Percentiles rank a stretch among this genome's conserved stretches.
These are phyloP conservation scores for Arthrocladium fulminans DNA, from an alignment of 2,329 filamentous ascomycete genomes.

Conservation along the genomic window DNA sequence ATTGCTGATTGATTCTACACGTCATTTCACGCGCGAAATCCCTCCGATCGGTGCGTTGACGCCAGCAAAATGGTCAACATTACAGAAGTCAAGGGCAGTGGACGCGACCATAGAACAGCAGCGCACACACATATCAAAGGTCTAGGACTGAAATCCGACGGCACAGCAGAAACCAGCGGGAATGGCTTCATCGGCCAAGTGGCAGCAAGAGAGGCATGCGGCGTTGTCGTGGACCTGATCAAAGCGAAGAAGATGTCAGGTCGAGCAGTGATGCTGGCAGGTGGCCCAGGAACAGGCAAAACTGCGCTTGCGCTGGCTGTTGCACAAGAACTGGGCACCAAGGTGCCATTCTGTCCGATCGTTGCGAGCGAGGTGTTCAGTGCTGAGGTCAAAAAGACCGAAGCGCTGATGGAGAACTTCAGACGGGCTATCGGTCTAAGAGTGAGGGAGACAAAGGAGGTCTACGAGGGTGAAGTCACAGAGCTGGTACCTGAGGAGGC, in stretches of 20 bases:
- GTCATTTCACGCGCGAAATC: not conserved
- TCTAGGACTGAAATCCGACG: slow-evolving; percentile 76
- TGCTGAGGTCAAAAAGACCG: slow-evolving; percentile 98
- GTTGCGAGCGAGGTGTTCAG: slow-evolving; percentile 98
- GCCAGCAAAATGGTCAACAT: slow-evolving; percentile 64
- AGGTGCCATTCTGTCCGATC: slow-evolving; percentile 97
- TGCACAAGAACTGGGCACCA: slow-evolving; percentile 92
- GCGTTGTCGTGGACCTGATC: slow-evolving; percentile 92
- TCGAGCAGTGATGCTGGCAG: slow-evolving; percentile 82
- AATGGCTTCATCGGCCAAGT: slow-evolving; percentile 85
- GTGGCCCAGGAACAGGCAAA: slow-evolving; percentile 93
- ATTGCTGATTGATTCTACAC: not conserved
- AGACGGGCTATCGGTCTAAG: slow-evolving; percentile 92
- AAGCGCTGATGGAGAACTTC: slow-evolving; percentile 99
- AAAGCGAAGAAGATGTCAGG: slow-evolving; percentile 96
- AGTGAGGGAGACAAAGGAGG: slow-evolving; percentile 97
- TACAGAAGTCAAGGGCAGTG: slow-evolving; percentile 88
- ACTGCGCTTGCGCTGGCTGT: slow-evolving; percentile 91
- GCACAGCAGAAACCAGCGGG: slow-evolving; percentile 68
- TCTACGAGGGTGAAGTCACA: slow-evolving; percentile 97
- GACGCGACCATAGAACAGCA: slow-evolving; percentile 90
- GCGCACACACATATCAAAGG: slow-evolving; percentile 98
- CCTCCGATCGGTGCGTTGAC: not conserved
- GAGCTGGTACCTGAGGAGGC: slow-evolving; percentile 96
- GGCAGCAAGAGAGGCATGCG: slow-evolving; percentile 84